These are phyloP conservation scores for Chionographis japonica DNA, from an alignment of 106 monocot genomes.

Conservation along the genomic window DNA sequence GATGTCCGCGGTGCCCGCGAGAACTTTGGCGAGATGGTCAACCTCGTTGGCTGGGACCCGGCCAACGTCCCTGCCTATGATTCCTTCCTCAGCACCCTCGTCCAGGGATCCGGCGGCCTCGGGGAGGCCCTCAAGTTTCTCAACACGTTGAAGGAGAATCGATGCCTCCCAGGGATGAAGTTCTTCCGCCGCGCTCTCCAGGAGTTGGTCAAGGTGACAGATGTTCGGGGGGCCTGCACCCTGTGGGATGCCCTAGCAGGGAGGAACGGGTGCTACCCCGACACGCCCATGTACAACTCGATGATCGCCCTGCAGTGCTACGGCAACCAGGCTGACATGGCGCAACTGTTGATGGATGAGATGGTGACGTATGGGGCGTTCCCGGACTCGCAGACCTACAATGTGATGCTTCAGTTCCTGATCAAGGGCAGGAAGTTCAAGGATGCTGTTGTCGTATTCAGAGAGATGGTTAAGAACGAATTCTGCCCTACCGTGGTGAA, in stretches of 20 bases:
- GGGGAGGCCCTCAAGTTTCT: constrained; percentile 37
- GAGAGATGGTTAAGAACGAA: constrained; percentile 83
- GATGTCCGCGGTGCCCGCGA: constrained; percentile 26
- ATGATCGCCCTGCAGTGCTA: constrained; percentile 51
- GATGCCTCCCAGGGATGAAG: constrained; percentile 59
- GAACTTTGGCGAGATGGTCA: constrained; percentile 61
- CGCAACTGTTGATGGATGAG: constrained; percentile 42
- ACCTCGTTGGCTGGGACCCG: constrained; percentile 43
- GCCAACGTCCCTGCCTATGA: constrained; percentile 60
- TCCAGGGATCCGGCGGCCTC: constrained; percentile 9
- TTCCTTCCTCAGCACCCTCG: constrained; percentile 51
- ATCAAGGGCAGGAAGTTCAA: constrained; percentile 27
- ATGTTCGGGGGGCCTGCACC: constrained; percentile 18
- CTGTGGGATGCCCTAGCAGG: constrained; percentile 51
- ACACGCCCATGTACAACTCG: constrained; percentile 40
- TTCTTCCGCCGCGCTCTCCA: constrained; percentile 49
- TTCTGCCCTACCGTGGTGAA: constrained; percentile 23
- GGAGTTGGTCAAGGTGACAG: constrained; percentile 10
- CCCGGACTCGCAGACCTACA: constrained; percentile 49
- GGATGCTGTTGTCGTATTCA: constrained; percentile 41
- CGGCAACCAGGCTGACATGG: constrained; percentile 15
- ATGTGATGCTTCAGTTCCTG: constrained; percentile 45
- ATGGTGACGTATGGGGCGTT: constrained; percentile 60
- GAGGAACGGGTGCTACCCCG: constrained; percentile 27
- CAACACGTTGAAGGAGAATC: constrained; percentile 16